Percentiles rank a stretch among this genome's conserved stretches.
phyloP scores from a whole-genome alignment of 1,284 basidiomycete genomes.

The Apiotrichum gamsii region DNA sequence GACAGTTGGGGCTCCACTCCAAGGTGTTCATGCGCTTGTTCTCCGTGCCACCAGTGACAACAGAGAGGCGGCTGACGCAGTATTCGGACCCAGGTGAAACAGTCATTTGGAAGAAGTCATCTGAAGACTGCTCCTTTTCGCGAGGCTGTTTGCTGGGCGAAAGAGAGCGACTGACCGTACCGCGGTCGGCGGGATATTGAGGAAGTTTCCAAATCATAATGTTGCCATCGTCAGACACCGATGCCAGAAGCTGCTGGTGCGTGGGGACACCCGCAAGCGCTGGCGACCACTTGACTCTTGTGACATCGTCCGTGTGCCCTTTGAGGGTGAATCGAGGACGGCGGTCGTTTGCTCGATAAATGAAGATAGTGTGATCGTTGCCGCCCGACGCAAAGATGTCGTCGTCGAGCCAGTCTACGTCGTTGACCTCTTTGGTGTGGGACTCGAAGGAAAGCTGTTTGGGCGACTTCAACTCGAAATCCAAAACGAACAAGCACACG shows the following conservation, averaged over 20 bases:
- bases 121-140: conserved; percentile 13
- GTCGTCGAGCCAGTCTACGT: conserved; percentile 45
- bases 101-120: conserved; percentile 24
- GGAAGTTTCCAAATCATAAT: conserved; percentile 40
- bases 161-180: conserved; percentile 13
- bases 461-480: conserved; percentile 17
- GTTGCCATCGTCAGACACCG: conserved; percentile 37
- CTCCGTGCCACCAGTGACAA: conserved; percentile 30
- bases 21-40: conserved; percentile 41
- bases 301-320: conserved; percentile 43
- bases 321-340: conserved; percentile 36
- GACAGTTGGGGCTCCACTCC: conserved; percentile 33
- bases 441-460: conserved; percentile 26
- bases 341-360: conserved; percentile 34
- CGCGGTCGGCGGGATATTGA: conserved; percentile 27
- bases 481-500: conserved; percentile 18
- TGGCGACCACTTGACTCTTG: conserved; percentile 36
- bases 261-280: conserved; percentile 1
- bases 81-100: conserved; percentile 23
- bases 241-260: conserved; percentile 29
- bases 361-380: conserved; percentile 39
- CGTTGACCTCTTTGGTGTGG: conserved; percentile 43
- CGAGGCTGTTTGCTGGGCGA: conserved; percentile 19
- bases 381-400: conserved; percentile 40
- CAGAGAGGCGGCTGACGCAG: conserved; percentile 30